phyloP scores from a whole-genome alignment of 2,329 filamentous ascomycete genomes.

The Pseudodiploospora longispora region DNA sequence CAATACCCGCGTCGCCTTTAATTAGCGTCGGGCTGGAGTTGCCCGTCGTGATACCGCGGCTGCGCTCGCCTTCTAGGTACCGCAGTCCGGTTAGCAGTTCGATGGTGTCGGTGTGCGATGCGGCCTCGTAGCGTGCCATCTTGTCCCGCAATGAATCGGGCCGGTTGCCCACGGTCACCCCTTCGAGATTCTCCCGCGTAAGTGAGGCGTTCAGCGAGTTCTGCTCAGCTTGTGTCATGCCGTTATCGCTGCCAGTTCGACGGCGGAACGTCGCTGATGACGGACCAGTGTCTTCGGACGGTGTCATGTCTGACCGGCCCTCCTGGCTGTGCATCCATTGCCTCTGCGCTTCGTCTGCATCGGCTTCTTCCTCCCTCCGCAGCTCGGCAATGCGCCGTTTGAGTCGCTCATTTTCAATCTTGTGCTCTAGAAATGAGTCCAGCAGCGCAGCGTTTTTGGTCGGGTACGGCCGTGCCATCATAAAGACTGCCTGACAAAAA shows the following conservation, averaged over 20 bases:
- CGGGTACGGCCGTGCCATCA: slow-evolving; percentile 85
- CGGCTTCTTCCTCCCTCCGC: slow-evolving; percentile 76
- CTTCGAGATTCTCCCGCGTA: slow-evolving; percentile 74
- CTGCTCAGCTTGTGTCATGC: slow-evolving; percentile 60
- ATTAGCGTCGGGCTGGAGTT: slow-evolving; percentile 73
- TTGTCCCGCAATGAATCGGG: slow-evolving; percentile 76
- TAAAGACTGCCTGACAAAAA: slow-evolving; percentile 83
- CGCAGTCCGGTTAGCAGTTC: slow-evolving; percentile 86
- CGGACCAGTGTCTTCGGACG: slow-evolving; percentile 36
- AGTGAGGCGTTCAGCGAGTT: slow-evolving; percentile 58
- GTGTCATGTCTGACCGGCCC: slow-evolving; percentile 43
- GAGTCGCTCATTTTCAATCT: slow-evolving; percentile 88
- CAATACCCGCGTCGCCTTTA: slow-evolving; percentile 78
- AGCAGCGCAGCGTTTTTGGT: slow-evolving; percentile 78
- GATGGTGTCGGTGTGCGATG: slow-evolving; percentile 75
- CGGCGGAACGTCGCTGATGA: slow-evolving; percentile 23
- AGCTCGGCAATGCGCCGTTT: slow-evolving; percentile 78
- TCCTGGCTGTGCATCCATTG: slow-evolving; percentile 54
- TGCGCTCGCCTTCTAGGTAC: slow-evolving; percentile 83
- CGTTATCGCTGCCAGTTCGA: slow-evolving; percentile 25
- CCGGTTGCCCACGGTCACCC: slow-evolving; percentile 54
- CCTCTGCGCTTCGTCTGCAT: slow-evolving; percentile 57
- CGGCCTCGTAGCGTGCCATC: slow-evolving; percentile 72
- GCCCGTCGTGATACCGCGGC: slow-evolving; percentile 79
- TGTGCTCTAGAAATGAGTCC: slow-evolving; percentile 92